Evolutionary conservation across 768 basidiomycete genomes (phyloP), one percentile per base, ranked within the genome.

Genomic region (Thelephora ganbajun): DNA sequence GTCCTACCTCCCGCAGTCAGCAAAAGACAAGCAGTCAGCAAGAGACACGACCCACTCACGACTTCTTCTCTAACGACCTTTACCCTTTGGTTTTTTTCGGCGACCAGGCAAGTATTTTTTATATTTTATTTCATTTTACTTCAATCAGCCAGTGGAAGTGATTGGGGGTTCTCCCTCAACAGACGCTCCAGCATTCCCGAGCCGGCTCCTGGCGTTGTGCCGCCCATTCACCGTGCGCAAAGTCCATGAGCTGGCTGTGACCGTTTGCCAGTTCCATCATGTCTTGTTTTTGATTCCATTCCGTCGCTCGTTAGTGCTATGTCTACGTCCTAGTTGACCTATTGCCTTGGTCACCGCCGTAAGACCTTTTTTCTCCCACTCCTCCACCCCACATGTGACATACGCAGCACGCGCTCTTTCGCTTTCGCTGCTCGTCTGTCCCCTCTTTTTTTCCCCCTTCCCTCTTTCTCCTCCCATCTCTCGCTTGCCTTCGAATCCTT

Each of bases 301-400:
- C 39, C 39, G 22, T 18, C 39, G 16, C 39, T 18, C 16, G 18
- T 41, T 22, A 22, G 22, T 41, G 16, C 39, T 14, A 18, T 16
- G 18, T 18, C 39, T 41, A 41, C 39, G 39, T 18, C 22, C 39
- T 22, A 41, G 39, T 41, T 22, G 18, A 41, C 22, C 39, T 41
- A 41, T 22, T 9, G 9, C 39, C 22, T 22, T 41, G 16, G 18
- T 41, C 39, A 41, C 39, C 39, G 22, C 12, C 39, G 18, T n/a
- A 41, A 22, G 39, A 16, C 39, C 14, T 41, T 58, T 54, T 43
- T 55, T 55, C 26, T 16, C 57, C 57, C 12, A 53, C 57, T 23
- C 35, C 33, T 44, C 22, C 33, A 50, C 49, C 22, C 35, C 48
- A 41, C 14, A 37, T 37, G 14, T 19, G 36, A n/a, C 39, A 18